These are phyloP conservation scores for Tolypocladium inflatum DNA, from an alignment of 2,329 filamentous ascomycete genomes.

Conservation along the genomic window DNA sequence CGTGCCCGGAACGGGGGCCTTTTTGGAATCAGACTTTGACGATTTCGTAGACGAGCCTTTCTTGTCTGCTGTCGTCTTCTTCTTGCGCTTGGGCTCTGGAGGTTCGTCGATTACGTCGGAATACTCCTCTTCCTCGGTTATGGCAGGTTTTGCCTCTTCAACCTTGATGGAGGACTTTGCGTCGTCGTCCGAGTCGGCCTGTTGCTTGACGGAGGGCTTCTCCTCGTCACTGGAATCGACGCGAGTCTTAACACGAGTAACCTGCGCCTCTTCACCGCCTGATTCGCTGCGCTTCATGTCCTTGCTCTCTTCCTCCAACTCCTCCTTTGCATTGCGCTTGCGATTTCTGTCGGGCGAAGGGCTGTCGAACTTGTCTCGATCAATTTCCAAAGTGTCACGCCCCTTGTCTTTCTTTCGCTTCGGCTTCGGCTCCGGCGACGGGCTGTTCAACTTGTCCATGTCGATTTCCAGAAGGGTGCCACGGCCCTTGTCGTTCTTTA, in stretches of 20 bases:
- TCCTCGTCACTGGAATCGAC: slow-evolving; percentile 2
- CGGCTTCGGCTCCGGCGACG: slow-evolving; percentile 1
- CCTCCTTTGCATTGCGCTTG: slow-evolving; percentile 5
- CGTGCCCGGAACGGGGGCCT: slow-evolving; percentile 11
- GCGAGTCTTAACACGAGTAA: not conserved
- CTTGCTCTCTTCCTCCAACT: slow-evolving; percentile 6
- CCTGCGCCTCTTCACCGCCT: slow-evolving; percentile 1
- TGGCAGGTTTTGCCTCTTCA: slow-evolving; percentile 10
- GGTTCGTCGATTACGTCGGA: slow-evolving; percentile 62
- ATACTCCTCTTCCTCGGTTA: slow-evolving; percentile 28
- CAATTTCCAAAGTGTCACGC: not conserved
- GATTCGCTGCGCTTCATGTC: slow-evolving; percentile 7
- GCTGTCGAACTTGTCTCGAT: not conserved
- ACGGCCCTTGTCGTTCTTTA: slow-evolving; percentile 4
- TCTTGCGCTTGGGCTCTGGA: slow-evolving; percentile 48
- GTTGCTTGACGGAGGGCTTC: slow-evolving; percentile 4
- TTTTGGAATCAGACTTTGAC: slow-evolving; percentile 18
- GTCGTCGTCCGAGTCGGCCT: slow-evolving; percentile 9
- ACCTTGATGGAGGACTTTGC: slow-evolving; percentile 8
- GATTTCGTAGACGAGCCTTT: slow-evolving; percentile 19
- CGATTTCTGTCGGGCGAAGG: slow-evolving; percentile 3
- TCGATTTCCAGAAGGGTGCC: not conserved
- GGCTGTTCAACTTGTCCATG: not conserved
- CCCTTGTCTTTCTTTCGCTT: slow-evolving; percentile 4
- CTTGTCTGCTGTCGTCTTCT: slow-evolving; percentile 24